These are phyloP conservation scores for Pleurozium schreberi DNA, from an alignment of 225 moss, liverwort and hornwort species.

Conservation along the genomic window DNA sequence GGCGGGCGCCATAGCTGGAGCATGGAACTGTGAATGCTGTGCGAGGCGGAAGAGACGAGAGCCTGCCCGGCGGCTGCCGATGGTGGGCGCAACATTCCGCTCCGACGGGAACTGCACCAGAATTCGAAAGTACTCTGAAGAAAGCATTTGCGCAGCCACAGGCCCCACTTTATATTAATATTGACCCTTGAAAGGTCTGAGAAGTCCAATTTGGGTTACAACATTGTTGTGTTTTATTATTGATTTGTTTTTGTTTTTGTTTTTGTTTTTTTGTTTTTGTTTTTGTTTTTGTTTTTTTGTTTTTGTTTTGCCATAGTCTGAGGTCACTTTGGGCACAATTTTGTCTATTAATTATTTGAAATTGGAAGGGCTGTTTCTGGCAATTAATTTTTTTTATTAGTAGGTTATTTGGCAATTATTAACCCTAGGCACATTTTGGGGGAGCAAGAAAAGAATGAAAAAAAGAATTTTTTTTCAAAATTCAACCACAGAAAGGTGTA, in stretches of 20 bases:
- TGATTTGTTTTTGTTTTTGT: too few relatives aligned
- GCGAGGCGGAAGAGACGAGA: neutral
- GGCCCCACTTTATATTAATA: neutral
- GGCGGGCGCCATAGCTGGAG: constrained; percentile 3
- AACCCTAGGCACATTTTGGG: too few relatives aligned
- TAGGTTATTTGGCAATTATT: neutral
- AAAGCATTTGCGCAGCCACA: neutral
- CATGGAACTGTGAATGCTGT: neutral
- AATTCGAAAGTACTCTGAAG: neutral
- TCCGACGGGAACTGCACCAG: neutral
- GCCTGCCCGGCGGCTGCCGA: neutral
- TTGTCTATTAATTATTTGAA: neutral
- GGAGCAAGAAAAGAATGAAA: too few relatives aligned
- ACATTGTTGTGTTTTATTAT: too few relatives aligned
- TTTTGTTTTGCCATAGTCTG: neutral
- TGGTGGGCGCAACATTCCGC: neutral
- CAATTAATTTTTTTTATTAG: neutral
- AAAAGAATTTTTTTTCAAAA: too few relatives aligned
- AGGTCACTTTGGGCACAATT: neutral
- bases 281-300: too few relatives aligned
- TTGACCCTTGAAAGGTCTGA: neutral
- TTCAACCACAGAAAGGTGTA: too few relatives aligned
- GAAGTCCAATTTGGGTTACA: neutral
- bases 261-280: too few relatives aligned
- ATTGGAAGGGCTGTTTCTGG: neutral